Evolutionary conservation across 495 filamentous ascomycete species (phyloP).

Genomic region (Penicillium crystallinum): DNA sequence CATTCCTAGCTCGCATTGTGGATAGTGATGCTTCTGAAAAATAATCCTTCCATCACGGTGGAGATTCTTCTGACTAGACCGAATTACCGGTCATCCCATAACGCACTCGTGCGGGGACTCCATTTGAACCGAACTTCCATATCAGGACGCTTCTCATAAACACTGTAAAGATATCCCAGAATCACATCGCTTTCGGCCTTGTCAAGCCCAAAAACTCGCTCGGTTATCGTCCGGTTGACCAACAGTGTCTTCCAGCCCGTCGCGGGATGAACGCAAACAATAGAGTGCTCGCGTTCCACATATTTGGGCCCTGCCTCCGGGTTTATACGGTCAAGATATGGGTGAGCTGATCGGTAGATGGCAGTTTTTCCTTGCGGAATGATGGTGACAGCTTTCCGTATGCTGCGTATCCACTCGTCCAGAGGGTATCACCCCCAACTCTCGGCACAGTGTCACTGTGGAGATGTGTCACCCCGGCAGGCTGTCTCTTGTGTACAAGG

Average conservation of each 20-base stretch:
- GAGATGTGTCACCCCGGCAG: constrained; percentile 64
- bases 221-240: constrained; percentile 64
- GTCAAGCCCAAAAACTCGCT: constrained; percentile 59
- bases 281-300: constrained; percentile 60
- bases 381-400: constrained; percentile 67
- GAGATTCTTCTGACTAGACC: constrained; percentile 41
- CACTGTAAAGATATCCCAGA: constrained; percentile 58
- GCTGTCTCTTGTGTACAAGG: constrained; percentile 64
- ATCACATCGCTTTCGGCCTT: constrained; percentile 64
- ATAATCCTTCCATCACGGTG: too few relatives aligned
- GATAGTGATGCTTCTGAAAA: constrained; percentile 56
- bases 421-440: constrained; percentile 65
- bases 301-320: constrained; percentile 57
- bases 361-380: constrained; percentile 63
- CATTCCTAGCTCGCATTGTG: constrained; percentile 65
- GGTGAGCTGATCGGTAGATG: constrained; percentile 61
- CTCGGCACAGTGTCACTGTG: constrained; percentile 62
- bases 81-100: constrained; percentile 61
- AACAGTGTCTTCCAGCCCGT: constrained; percentile 68
- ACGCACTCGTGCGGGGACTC: constrained; percentile 54
- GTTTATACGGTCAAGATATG: constrained; percentile 60
- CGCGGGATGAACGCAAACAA: constrained; percentile 66
- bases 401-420: constrained; percentile 63
- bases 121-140: constrained; percentile 65
- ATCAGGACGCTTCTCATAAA: constrained; percentile 61